Evolutionary conservation across 176 grass and related monocot species (phyloP), one percentile per base, ranked within the genome.

Genomic region (Dactylis glomerata): DNA sequence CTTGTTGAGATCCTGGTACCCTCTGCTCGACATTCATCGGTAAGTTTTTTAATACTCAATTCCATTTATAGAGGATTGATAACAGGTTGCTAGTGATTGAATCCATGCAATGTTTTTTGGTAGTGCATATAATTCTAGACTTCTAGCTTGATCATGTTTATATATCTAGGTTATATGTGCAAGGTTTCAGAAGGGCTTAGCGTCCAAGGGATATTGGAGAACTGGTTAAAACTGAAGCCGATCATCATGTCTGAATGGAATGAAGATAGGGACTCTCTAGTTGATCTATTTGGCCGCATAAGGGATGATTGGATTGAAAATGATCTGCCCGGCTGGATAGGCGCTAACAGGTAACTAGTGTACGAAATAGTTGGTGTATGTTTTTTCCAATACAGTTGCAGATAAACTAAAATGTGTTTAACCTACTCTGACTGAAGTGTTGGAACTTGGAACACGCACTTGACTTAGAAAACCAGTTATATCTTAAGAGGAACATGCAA

Each of bases 261-360:
- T 85, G 92, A 95, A 95, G 89, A 93, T 75, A 92, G 86, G 73
- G 91, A 98, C 38, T 77, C 76, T 76, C 81, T 98, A 49, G 71
- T 98, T 67, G 79, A 93, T 92, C 87, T 98, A 47, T 98, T 98
- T 87, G 95, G 92, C 2, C 85, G 15, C 71, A 81, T 98, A 75
- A 92, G 95, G 84, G 92, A 98, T 90, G 91, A 95, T 61, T 98
- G 95, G 95, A 91, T 98, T 32, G 87, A 93, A 87, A 98, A 91
- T 98, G 92, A 98, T 91, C 81, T 98, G 41, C 62, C 89, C 52
- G 91, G 90, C 44, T 98, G 95, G 92, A 98, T 98, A 49, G 85
- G 82, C 34, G 85, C 95, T 83, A 98, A 98, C 90, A 95, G 95
- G 92, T 95, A 13, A 38, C 52, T 83, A 3, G 12, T 64, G 38